Evolutionary conservation across 2,329 filamentous ascomycete species (phyloP).

Genomic region (Sporothrix dimorphospora): DNA sequence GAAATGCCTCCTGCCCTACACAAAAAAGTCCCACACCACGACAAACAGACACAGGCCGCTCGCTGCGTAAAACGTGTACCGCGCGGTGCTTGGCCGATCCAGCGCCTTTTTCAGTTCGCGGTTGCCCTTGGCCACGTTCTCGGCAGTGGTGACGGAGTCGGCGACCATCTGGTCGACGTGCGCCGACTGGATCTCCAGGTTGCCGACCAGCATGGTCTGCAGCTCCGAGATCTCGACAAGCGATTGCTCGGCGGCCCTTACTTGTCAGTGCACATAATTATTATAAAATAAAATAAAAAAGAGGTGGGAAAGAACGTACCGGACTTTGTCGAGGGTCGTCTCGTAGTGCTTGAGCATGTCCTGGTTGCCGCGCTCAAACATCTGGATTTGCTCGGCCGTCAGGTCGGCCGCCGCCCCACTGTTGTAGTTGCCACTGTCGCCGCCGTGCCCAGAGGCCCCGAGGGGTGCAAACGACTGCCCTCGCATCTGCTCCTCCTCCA

Average conservation of each 20-base stretch:
- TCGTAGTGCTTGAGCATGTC: slow-evolving; percentile 93
- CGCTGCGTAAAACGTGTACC: slow-evolving; percentile 80
- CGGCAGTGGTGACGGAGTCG: slow-evolving; percentile 78
- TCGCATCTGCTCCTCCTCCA: slow-evolving; percentile 8
- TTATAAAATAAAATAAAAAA: not conserved
- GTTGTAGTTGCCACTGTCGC: slow-evolving; percentile 28
- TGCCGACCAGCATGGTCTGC: slow-evolving; percentile 84
- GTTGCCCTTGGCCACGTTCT: slow-evolving; percentile 89
- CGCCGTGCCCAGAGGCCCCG: slow-evolving; percentile 13
- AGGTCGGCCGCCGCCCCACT: slow-evolving; percentile 54
- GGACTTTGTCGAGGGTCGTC: slow-evolving; percentile 90
- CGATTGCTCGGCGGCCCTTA: slow-evolving; percentile 83
- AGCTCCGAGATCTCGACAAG: slow-evolving; percentile 90
- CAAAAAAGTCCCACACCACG: slow-evolving; percentile 76
- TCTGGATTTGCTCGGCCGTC: slow-evolving; percentile 82
- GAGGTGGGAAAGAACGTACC: slow-evolving; percentile 58
- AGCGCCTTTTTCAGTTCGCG: slow-evolving; percentile 85
- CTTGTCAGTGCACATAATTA: no score
- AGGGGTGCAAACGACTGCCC: not conserved
- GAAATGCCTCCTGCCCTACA: slow-evolving; percentile 40
- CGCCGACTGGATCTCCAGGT: slow-evolving; percentile 82
- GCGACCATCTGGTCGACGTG: slow-evolving; percentile 87
- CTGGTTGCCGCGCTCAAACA: slow-evolving; percentile 92
- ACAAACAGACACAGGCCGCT: slow-evolving; percentile 74
- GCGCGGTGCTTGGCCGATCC: slow-evolving; percentile 70